Percentiles rank a stretch among this genome's conserved stretches.
phyloP scores from a whole-genome alignment of 805 yeast species.

The Yarrowia osloensis region DNA sequence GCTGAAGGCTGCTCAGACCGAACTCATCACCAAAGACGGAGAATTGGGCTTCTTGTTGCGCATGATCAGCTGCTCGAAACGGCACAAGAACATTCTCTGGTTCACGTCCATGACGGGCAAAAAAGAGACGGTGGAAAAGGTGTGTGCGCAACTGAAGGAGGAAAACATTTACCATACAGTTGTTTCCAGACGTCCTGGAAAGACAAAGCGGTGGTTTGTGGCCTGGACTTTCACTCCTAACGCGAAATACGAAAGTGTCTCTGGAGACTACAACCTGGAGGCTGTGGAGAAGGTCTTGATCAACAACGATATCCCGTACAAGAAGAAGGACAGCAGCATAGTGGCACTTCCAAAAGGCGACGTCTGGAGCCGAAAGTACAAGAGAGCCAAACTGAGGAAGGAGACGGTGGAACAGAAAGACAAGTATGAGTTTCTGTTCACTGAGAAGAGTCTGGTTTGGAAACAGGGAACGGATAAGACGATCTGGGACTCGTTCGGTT shows the following conservation, averaged over 20 bases:
- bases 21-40: not conserved
- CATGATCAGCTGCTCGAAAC: not conserved
- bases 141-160: not conserved
- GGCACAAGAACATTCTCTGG: not conserved
- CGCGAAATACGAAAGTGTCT: not conserved
- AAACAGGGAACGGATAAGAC: not conserved
- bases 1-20: constrained; percentile 5
- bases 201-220: constrained; percentile 10
- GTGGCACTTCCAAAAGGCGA: not conserved
- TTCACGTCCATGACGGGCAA: constrained; percentile 22
- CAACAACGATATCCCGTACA: constrained; percentile 3
- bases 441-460: not conserved
- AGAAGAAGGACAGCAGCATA: not conserved
- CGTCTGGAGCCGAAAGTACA: constrained; percentile 13
- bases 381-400: constrained; percentile 6
- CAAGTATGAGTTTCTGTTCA: not conserved
- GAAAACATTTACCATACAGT: not conserved
- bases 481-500: constrained; percentile 9
- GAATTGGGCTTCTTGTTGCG: not conserved
- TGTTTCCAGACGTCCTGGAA: constrained; percentile 1
- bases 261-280: not conserved
- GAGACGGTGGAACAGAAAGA: not conserved
- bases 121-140: constrained; percentile 10
- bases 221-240: constrained; percentile 2
- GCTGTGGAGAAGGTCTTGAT: not conserved